Percentiles rank a stretch among this genome's conserved stretches.
These are phyloP conservation scores for Sesbania bispinosa DNA, from an alignment of 306 rosid genomes.

Conservation along the genomic window DNA sequence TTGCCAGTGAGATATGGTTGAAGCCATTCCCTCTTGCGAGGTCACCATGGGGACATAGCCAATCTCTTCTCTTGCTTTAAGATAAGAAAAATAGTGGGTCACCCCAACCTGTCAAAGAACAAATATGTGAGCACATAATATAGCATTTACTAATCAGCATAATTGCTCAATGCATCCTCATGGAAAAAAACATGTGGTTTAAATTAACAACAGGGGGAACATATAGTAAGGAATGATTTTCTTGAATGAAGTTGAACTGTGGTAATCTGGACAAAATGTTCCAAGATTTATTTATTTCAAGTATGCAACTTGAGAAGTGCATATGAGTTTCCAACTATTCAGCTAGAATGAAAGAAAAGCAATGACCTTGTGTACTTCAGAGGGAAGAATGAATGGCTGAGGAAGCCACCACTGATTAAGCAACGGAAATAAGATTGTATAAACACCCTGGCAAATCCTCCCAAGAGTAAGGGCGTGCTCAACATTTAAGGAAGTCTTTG, in stretches of 20 bases:
- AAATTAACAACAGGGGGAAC: neutral
- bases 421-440: slow-evolving; percentile 81
- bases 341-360: slow-evolving; percentile 11
- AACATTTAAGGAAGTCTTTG: slow-evolving; percentile 51
- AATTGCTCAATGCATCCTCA: neutral
- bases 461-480: slow-evolving; percentile 67
- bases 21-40: slow-evolving; percentile 80
- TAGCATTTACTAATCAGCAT: neutral
- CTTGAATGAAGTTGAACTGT: neutral
- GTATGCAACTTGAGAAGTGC: slow-evolving; percentile 5
- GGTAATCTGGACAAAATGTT: neutral
- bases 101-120: slow-evolving; percentile 75
- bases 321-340: slow-evolving; percentile 7
- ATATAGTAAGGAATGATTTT: neutral
- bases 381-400: slow-evolving; percentile 89
- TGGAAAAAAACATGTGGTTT: neutral
- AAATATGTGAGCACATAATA: neutral
- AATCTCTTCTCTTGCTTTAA: slow-evolving; percentile 87
- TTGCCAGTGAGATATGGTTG: slow-evolving; percentile 85
- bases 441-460: slow-evolving; percentile 56
- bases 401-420: slow-evolving; percentile 84
- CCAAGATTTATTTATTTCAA: neutral
- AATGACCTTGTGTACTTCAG: slow-evolving; percentile 87
- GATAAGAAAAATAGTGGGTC: slow-evolving; percentile 76
- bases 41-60: slow-evolving; percentile 75